phyloP scores from a whole-genome alignment of 2,329 filamentous ascomycete genomes.

The Aspergillus puulaauensis region DNA sequence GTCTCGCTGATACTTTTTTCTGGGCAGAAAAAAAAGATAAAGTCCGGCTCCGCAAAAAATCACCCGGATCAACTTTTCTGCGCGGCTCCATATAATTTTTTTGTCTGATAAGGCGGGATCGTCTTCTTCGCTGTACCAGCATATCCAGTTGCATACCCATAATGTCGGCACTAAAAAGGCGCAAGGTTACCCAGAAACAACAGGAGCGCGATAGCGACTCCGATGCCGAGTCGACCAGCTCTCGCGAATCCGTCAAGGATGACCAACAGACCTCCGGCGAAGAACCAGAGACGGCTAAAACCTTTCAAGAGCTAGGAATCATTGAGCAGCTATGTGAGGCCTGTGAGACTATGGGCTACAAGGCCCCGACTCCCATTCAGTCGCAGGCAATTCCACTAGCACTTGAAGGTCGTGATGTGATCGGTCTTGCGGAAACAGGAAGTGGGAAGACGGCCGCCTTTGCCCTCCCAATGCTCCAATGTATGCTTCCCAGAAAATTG shows the following conservation, averaged over 20 bases:
- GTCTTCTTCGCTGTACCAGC: neutral
- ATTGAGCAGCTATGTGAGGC: slow-evolving; percentile 87
- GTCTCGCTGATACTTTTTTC: slow-evolving; percentile 29
- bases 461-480: slow-evolving; percentile 84
- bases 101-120: neutral
- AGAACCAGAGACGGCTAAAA: slow-evolving; percentile 32
- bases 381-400: slow-evolving; percentile 78
- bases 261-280: slow-evolving; percentile 2
- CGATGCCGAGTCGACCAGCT: slow-evolving; percentile 24
- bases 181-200: slow-evolving; percentile 35
- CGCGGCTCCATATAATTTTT: slow-evolving; percentile 35
- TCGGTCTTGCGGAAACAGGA: slow-evolving; percentile 92
- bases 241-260: slow-evolving; percentile 12
- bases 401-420: slow-evolving; percentile 78
- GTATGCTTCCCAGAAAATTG: slow-evolving; percentile 15
- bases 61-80: slow-evolving; percentile 39
- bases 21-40: slow-evolving; percentile 33
- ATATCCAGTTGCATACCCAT: slow-evolving; percentile 2
- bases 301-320: slow-evolving; percentile 64
- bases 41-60: slow-evolving; percentile 23
- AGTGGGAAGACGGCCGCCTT: slow-evolving; percentile 96
- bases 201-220: slow-evolving; percentile 22
- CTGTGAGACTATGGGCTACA: slow-evolving; percentile 79
- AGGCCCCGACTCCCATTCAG: slow-evolving; percentile 84
- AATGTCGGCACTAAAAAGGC: slow-evolving; percentile 43